Conservation (phyloP, 2,329 filamentous ascomycete species). For the Ceratocystis smalleyi region DNA sequence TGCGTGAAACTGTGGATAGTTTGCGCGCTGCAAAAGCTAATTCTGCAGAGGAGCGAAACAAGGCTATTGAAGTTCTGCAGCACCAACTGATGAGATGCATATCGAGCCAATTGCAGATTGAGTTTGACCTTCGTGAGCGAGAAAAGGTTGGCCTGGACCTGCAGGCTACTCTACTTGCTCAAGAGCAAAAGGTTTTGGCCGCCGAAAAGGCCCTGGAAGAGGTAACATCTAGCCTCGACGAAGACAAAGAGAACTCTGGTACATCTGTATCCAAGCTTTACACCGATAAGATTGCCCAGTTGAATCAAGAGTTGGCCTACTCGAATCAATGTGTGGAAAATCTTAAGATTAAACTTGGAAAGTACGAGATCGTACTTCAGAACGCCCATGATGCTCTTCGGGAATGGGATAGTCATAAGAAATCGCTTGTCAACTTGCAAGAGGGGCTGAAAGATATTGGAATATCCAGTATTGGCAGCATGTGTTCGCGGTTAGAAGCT, state of each 20-base stretch:
- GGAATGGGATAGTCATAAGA: slow-evolving; percentile 14
- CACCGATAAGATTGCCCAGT: background rate
- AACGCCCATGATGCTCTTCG: slow-evolving; percentile 11
- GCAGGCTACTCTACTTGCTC: slow-evolving; percentile 1
- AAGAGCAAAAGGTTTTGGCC: slow-evolving; percentile 6
- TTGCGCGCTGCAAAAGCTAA: background rate
- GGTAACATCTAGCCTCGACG: background rate
- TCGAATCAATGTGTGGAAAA: slow-evolving; percentile 18
- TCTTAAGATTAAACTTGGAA: slow-evolving; percentile 15
- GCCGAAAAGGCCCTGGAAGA: slow-evolving; percentile 1
- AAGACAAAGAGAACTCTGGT: background rate
- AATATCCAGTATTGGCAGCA: slow-evolving; percentile 2
- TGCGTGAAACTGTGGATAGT: slow-evolving; percentile 4
- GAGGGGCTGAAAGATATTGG: slow-evolving; percentile 6
- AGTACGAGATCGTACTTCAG: slow-evolving; percentile 10
- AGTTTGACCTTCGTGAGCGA: slow-evolving; percentile 8
- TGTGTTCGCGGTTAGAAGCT: slow-evolving; percentile 10
- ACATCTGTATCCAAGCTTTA: background rate
- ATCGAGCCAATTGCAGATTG: background rate
- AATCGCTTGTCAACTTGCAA: slow-evolving; percentile 9
- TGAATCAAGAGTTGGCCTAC: slow-evolving; percentile 5
- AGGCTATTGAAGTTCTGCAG: background rate
- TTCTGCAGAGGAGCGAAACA: background rate
- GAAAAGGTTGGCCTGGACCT: slow-evolving; percentile 7
- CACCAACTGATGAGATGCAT: slow-evolving; percentile 8